Evolutionary conservation across 2,329 filamentous ascomycete genomes (phyloP), one percentile per base, ranked within the genome.

Genomic region (Ophiosphaerella herpotricha): DNA sequence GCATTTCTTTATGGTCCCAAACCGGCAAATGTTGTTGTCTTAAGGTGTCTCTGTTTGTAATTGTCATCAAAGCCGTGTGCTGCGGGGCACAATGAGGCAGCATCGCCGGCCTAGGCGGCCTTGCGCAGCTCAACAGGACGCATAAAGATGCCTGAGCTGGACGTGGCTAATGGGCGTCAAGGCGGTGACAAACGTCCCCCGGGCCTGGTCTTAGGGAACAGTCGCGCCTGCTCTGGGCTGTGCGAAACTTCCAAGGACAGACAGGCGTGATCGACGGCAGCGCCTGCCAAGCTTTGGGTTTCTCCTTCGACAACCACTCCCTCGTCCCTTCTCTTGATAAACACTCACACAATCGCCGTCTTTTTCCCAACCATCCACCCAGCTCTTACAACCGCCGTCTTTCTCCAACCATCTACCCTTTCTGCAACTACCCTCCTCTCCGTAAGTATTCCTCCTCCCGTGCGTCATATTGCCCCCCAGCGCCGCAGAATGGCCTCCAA

Each of bases 371-470:
- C 53, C 54, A 50, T 44, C 57, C 45, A 44, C 14, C 52, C 45
- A 54, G 46, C 49, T 38, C 47, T 40, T 37, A 46, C 45, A 29
- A 42, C 48, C 42, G 47, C 31, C 34, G 23, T 32, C 35, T 26
- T 24, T 14, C 21, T 31, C 42, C 2, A 48, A 35, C 49, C 42
- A 56, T 37, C 34, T 40, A 24, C 39, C 44, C 51, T 40, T 48
- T 24, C 48, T 40, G 18, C 54, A 53, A 50, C 39, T 51, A 55
- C 50, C 47, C 48, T 39, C 49, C 57, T 52, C 56, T 55, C 46
- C 58, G 68, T 71, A 72, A 72, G 69, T 72, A 55, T 7, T 29
- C 7, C 55, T 47, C 48, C 55, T 50, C 43, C 52, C 58, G 60
- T 58, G 56, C 63, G 61, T 68, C 64, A 66, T 42, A 58, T 43